Base-by-base conservation (phyloP, 2,329 filamentous ascomycete species). In the Diplodia scrobiculata region DNA sequence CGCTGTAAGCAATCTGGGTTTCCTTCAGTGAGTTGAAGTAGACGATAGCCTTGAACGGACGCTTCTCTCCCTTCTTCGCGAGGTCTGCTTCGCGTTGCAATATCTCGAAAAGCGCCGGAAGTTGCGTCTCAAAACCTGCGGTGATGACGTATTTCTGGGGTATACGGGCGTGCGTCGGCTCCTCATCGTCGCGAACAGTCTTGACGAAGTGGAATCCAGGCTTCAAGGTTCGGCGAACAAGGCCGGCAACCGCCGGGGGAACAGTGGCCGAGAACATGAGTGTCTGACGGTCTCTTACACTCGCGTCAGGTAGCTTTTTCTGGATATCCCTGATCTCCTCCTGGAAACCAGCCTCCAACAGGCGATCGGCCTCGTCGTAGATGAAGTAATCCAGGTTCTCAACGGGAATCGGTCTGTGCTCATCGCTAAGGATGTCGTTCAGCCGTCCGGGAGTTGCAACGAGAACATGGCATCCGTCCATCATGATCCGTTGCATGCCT, bases 181-280 rank as follows among this genome's bases (percentile, higher is more conserved):
- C 83, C 71, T 98, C 95, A 70, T 96, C 86, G 66, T 89, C 86
- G 66, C 84, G 81, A 68, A 99, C 90, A n/a, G 92, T 96, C 77
- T 94, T 91, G 68, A 97, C 87, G 73, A 95, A 96, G 75, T 96
- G 87, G 78, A 96, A 98, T 71, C 91, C 82, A 1, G 86, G 85
- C 75, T 93, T 91, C 76, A 98, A 89, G 70, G 91, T 92, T 70
- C 81, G 79, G 67, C 89, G 86, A 48, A 96, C 94, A 58, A 98
- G 85, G 51, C 84, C 80, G 70, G 97, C 88, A 52, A 99, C 94
- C 69, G 92, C 87, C 67, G 85, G 84, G 53, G 94, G 92, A 36
- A 99, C 90, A 11, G 95, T 99, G 52, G 95, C 95, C 14, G 94
- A 98, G 77, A 96, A 97, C 78, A 99, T 89, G 72, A 99, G 87